Conservation (phyloP, 805 yeast genomes). For the Hanseniaspora occidentalis region DNA sequence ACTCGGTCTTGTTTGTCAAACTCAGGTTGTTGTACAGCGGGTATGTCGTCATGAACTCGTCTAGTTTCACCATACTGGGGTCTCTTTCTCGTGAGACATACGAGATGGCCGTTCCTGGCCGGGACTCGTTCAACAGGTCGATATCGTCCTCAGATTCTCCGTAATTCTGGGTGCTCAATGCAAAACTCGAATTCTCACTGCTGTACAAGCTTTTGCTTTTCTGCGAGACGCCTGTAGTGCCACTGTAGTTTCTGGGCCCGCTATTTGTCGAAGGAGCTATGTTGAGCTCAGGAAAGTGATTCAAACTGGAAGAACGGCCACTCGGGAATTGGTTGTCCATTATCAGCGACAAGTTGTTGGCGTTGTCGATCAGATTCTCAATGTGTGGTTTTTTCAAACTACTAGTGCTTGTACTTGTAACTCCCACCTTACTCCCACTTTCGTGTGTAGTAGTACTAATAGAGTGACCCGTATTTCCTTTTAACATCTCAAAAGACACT, state of each 20-base stretch:
- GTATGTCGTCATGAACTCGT: neutral
- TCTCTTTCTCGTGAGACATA: too few relatives aligned
- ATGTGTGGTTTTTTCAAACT: constrained; percentile 13
- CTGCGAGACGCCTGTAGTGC: constrained; percentile 2
- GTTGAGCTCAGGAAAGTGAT: too few relatives aligned
- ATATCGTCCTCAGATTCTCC: too few relatives aligned
- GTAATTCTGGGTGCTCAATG: neutral
- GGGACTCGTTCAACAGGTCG: too few relatives aligned
- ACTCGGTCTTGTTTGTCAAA: neutral
- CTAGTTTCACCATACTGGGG: neutral
- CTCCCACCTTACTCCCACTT: too few relatives aligned
- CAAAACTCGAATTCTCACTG: neutral
- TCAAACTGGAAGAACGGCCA: too few relatives aligned
- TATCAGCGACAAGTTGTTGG: constrained; percentile 6
- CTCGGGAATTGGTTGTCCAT: constrained; percentile 4
- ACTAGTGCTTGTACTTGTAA: too few relatives aligned
- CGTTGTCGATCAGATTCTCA: constrained; percentile 20
- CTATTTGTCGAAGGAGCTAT: neutral
- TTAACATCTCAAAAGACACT: too few relatives aligned
- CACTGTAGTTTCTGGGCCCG: constrained; percentile 5
- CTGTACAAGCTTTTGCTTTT: neutral
- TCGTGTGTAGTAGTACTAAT: too few relatives aligned
- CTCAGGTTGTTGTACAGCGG: neutral
- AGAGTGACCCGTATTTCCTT: too few relatives aligned
- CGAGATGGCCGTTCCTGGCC: too few relatives aligned